Evolutionary conservation across 2,329 filamentous ascomycete species (phyloP).

Genomic region (Apiospora kogelbergensis): DNA sequence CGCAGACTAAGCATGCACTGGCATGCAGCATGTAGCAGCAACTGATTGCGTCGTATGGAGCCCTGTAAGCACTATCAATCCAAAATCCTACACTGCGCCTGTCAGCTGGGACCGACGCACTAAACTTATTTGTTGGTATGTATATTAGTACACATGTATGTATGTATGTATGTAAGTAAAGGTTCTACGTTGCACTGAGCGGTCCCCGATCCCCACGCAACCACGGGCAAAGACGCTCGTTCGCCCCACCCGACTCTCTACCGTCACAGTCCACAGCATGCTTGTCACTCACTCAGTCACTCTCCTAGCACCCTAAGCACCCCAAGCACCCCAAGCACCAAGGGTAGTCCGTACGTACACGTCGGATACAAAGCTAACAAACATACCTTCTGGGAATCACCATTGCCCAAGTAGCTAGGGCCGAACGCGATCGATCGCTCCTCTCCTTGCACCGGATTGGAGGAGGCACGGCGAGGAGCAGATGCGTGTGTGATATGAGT

Average conservation of each 20-base stretch:
- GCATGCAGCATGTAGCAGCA: background rate
- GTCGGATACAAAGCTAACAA: too few species aligned
- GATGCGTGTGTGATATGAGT: background rate
- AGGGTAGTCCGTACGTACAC: too few species aligned
- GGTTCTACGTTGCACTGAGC: slow-evolving; percentile 24
- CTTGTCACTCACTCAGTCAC: background rate
- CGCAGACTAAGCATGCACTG: background rate
- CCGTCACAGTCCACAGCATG: background rate
- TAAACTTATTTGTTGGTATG: slow-evolving; percentile 6
- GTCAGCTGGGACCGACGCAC: slow-evolving; percentile 11
- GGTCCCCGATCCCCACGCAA: slow-evolving; percentile 21
- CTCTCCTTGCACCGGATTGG: background rate
- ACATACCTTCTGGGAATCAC: background rate
- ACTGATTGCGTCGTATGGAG: background rate
- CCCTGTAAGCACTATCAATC: slow-evolving; percentile 6
- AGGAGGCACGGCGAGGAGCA: background rate
- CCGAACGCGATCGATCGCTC: background rate
- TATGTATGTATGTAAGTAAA: too few species aligned
- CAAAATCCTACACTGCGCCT: slow-evolving; percentile 7
- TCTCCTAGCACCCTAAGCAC: background rate
- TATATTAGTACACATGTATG: too few species aligned
- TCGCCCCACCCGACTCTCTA: slow-evolving; percentile 4
- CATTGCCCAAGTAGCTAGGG: too few species aligned
- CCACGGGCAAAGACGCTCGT: background rate
- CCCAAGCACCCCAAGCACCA: background rate